Conservation (phyloP, 305 asterid species). For the Fraxinus sp. region DNA sequence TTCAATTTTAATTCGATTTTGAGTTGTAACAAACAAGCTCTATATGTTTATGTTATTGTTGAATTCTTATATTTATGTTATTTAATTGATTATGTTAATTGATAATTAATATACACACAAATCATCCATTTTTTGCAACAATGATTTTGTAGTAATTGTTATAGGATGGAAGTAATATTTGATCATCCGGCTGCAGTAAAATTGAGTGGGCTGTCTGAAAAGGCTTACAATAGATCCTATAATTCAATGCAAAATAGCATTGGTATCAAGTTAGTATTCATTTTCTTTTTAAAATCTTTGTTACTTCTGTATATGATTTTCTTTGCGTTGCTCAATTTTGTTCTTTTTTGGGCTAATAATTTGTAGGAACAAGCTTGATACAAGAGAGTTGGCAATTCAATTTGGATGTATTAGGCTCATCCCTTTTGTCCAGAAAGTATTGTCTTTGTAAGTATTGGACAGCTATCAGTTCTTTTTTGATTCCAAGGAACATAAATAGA, state of each 20-base stretch:
- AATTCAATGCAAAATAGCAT: slow-evolving; percentile 89
- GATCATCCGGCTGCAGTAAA: slow-evolving; percentile 69
- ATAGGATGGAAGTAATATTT: slow-evolving; percentile 71
- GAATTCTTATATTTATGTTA: background rate
- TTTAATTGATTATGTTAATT: background rate
- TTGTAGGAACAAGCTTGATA: slow-evolving; percentile 75
- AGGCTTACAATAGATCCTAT: slow-evolving; percentile 78
- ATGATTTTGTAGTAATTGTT: slow-evolving; percentile 1
- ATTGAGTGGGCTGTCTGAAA: slow-evolving; percentile 83
- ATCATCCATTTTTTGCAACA: background rate
- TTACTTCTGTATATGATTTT: background rate
- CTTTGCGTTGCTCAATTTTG: background rate
- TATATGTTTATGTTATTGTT: background rate
- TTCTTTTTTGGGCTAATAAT: background rate
- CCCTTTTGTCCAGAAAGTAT: slow-evolving; percentile 69
- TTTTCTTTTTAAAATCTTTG: slow-evolving; percentile 3
- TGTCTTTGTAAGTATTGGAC: slow-evolving; percentile 54
- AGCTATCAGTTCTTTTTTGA: background rate
- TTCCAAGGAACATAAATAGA: background rate
- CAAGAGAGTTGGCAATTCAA: slow-evolving; percentile 82
- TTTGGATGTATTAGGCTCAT: slow-evolving; percentile 89
- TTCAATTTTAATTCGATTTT: too few species aligned
- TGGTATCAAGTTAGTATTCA: slow-evolving; percentile 66
- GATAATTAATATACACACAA: background rate
- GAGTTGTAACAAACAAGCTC: too few species aligned